Base-by-base conservation (phyloP, 345 rosid genomes). In the Lagerstroemia speciosa region DNA sequence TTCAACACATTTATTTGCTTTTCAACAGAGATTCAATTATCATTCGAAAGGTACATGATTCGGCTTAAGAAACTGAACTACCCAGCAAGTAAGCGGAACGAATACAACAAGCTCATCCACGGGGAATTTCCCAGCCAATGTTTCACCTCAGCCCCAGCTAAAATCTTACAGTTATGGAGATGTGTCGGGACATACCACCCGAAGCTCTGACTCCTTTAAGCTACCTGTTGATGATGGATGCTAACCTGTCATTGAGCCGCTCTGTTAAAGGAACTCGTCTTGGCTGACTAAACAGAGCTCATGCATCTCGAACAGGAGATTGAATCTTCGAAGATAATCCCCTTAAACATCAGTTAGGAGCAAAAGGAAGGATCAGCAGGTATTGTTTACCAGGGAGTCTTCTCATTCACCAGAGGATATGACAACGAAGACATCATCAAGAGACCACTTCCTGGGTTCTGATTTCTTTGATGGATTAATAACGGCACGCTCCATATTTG, bases 351-450 rank as follows among this genome's bases (percentile, higher is more conserved):
- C 55, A 48, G 8, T 20, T 55, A 24, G 30, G 2, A 24, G 31
- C 12, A 55, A 31, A 22, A 53, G 12, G 9, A 53, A n/a, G 61
- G 12, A 55, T 55, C 22, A 55, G 61, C 30, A 26, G 29, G 14
- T 1, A 55, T 43, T 26, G 61, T 30, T 55, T 12, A 22, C 30
- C 31, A 20, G 22, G 5, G 26, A 52, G 57, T 31, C 43, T 41
- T 3, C 27, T 83, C 82, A 87, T 52, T 80, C 79, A 48, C 84
- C 84, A 16, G 79, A 80, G 55, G 95, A 83, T 30, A 90, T 88
- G 76, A 92, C 96, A n/a, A 90, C 93, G 67, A 86, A 90, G 67
- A 92, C 91, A 81, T 87, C 98, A 74, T 77, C 95, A 57, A 88
- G 80, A 1, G 93, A 87, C 96, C 98, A 92, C 83, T 83, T 90